Base-by-base conservation (phyloP, 176 grass and related monocot species). In the Musa acuminata region DNA sequence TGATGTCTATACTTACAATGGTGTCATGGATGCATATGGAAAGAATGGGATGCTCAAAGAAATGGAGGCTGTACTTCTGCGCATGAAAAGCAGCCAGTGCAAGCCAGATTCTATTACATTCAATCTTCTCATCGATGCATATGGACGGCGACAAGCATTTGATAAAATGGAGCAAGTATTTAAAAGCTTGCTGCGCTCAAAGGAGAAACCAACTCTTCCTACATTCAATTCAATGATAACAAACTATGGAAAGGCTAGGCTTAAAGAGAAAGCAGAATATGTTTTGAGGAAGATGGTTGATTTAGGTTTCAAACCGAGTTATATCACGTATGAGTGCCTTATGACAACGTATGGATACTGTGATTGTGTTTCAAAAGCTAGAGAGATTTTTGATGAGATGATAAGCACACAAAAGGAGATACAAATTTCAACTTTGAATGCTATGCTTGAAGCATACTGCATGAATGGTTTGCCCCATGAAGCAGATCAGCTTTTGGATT, bases 131-230 rank as follows among this genome's bases (percentile, higher is more conserved):
- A 91, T 91, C 62, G 88, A 99, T 87, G 85, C 95, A 19, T 99
- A 99, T 50, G 95, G 90, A 27, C 77, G 80, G 62, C 87, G 86
- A 80, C 90, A 94, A 68, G 72, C 67, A 75, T 94, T 99, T 73
- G 80, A 94, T 82, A 99, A 99, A 83, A 99, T 99, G 95, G 91
- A 99, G 76, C 95, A 94, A 76, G 90, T 99, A 43, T 99, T 94
- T 70, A 99, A 85, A 78, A 94, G 95, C 67, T 77, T 99, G 24
- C 75, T 91, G 78, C 75, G 84, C 9, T 99, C 90, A 7, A 99
- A 94, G 80, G 88, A 91, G 81, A 84, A 76, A 26, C 90, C 90
- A 27, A 99, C 88, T 71, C 87, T 91, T 64, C 90, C 90, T 8
- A 99, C 95, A 1, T 94, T 99, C 76, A 88, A 98, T 68, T 98